Percentiles rank a stretch among this genome's conserved stretches.
Conservation (phyloP, 768 basidiomycete species). For the Mycena belliarum region DNA sequence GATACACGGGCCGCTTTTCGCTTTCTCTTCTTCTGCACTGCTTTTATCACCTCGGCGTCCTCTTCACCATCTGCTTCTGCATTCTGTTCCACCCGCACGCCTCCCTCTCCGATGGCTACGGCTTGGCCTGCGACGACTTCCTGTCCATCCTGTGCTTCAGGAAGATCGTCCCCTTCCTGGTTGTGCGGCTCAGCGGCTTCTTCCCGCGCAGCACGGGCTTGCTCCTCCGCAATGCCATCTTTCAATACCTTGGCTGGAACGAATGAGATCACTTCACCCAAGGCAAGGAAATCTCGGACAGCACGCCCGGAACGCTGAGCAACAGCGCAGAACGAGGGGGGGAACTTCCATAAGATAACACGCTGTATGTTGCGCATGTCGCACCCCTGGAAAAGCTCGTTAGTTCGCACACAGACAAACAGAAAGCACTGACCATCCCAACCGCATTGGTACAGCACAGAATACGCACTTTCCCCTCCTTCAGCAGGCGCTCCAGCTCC, state of each 20-base stretch:
- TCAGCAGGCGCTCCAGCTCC: constrained; percentile 14
- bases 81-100: constrained; percentile 1
- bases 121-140: constrained; percentile 5
- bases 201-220: background rate
- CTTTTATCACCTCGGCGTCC: background rate
- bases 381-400: constrained; percentile 10
- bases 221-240: background rate
- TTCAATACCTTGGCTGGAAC: background rate
- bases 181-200: background rate
- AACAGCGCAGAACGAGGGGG: constrained; percentile 25
- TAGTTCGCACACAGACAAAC: background rate
- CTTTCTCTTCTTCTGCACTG: background rate
- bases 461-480: constrained; percentile 19
- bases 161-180: no score
- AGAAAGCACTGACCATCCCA: constrained; percentile 28
- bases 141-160: background rate
- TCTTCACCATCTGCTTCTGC: background rate
- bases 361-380: constrained; percentile 19
- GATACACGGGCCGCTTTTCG: background rate
- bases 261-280: constrained; percentile 7
- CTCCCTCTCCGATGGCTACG: constrained; percentile 2
- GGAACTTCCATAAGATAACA: constrained; percentile 24
- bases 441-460: constrained; percentile 27
- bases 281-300: constrained; percentile 13
- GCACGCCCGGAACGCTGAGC: constrained; percentile 24